A percentile compares a stretch with the other conserved stretches of the same genome.
Evolutionary conservation across 2,329 filamentous ascomycete species (phyloP).

Genomic region (Dothideomycetes sp.): DNA sequence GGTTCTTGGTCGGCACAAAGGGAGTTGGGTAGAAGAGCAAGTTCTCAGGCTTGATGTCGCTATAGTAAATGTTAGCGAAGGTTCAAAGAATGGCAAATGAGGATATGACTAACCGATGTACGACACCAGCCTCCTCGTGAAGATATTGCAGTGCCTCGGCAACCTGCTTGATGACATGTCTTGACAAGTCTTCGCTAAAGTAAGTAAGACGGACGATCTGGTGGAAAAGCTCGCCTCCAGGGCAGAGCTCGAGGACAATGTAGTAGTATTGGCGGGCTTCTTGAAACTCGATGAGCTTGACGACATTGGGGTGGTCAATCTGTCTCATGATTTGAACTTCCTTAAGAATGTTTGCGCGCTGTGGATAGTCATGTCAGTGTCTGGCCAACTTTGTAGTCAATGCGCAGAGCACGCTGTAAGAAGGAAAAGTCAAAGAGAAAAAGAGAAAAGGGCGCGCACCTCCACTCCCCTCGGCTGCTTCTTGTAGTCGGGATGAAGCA

Average conservation of each 20-base stretch:
- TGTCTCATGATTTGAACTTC: conserved; percentile 98
- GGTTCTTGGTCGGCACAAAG: conserved; percentile 66
- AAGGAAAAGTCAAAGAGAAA: conserved; percentile 10
- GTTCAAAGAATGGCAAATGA: background rate
- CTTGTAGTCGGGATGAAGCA: conserved; percentile 93
- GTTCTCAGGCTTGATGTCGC: conserved; percentile 98
- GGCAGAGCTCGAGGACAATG: conserved; percentile 89
- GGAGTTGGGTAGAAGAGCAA: conserved; percentile 83
- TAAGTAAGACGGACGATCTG: conserved; percentile 97
- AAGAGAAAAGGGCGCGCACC: conserved; percentile 54
- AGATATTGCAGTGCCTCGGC: conserved; percentile 90
- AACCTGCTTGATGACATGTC: conserved; percentile 90
- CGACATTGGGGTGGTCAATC: conserved; percentile 90
- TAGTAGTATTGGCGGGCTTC: conserved; percentile 95
- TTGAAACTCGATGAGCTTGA: conserved; percentile 85
- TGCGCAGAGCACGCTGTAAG: conserved; percentile 1
- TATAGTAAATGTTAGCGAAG: conserved; percentile 36
- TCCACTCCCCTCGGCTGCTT: conserved; percentile 85
- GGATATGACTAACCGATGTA: conserved; percentile 61
- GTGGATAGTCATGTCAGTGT: conserved; percentile 30
- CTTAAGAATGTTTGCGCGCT: conserved; percentile 96
- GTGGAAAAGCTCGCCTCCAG: conserved; percentile 93
- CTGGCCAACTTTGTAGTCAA: conserved; percentile 10
- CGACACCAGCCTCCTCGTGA: conserved; percentile 88
- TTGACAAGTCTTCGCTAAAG: conserved; percentile 89